Base-by-base conservation (phyloP, 257 asterid genomes). In the Nicotiana paniculata region DNA sequence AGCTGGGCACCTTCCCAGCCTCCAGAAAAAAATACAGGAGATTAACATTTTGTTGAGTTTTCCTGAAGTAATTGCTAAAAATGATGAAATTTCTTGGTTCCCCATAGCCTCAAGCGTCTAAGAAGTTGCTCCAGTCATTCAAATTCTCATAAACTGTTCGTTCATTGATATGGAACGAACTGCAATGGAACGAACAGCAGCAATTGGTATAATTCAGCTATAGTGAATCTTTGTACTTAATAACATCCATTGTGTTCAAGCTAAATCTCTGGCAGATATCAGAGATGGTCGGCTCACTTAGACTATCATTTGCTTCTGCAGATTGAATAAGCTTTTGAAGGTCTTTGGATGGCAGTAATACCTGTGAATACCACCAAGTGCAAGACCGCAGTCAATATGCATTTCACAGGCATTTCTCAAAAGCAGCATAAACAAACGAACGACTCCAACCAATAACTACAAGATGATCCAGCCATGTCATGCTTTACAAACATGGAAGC, bases 211-310 rank as follows among this genome's bases (percentile, higher is more conserved):
- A 80, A 54, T 87, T 51, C 75, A 82, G 81, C 85, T 92, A 92
- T 82, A 90, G 67, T 15, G 90, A 84, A 69, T 87, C 64, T 66
- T 86, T 85, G 90, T 90, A 95, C 86, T 92, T 93, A 18, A 86
- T 75, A 78, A 92, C 94, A 82, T 93, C 97, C 68, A 77, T 77
- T 57, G 89, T 39, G 81, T 90, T 90, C 87, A 93, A 85, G 83
- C 84, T 65, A 85, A 86, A 92, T 81, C 88, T 91, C 85, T 89
- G 66, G 91, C 99, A 93, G 48, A 95, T 95, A 85, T 90, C 88
- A 9, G 85, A 77, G 48, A 95, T 69, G 4, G 90, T 85, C 37
- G 85, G 43, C 76, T 91, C 92, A 28, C 76, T 85, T 68, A 89
- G 85, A 86, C 92, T 91, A 66, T 81, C 86, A 13, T 90, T 85